These are phyloP conservation scores for Beauveria caledonica DNA, from an alignment of 2,329 filamentous ascomycete species.

Conservation along the genomic window DNA sequence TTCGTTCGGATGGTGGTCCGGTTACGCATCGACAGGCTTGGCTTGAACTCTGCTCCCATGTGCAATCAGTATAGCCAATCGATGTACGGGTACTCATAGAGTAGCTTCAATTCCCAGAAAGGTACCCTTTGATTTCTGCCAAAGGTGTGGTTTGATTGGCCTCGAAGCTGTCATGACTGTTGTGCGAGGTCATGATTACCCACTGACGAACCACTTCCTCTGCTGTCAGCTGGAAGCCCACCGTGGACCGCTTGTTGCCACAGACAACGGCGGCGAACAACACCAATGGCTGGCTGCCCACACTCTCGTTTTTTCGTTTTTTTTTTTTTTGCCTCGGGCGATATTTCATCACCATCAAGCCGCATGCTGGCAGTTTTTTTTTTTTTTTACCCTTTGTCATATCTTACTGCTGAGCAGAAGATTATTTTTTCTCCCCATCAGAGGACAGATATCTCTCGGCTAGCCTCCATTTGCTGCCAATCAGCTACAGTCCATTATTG, in stretches of 20 bases:
- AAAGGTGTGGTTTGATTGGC: too few relatives aligned
- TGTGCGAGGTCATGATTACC: too few relatives aligned
- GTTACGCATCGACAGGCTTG: too few relatives aligned
- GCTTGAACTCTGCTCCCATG: too few relatives aligned
- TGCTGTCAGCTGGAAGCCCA: background rate
- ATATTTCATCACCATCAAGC: background rate
- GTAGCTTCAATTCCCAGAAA: too few relatives aligned
- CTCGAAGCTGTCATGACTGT: too few relatives aligned
- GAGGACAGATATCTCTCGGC: background rate
- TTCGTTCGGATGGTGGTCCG: too few relatives aligned
- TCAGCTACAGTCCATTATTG: background rate
- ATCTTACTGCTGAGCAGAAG: constrained; percentile 1
- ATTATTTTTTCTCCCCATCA: background rate
- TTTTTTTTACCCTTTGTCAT: background rate
- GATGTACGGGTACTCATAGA: too few relatives aligned
- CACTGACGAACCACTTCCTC: too few relatives aligned
- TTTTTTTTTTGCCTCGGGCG: background rate
- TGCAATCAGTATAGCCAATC: too few relatives aligned
- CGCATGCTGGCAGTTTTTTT: background rate
- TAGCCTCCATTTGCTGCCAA: background rate
- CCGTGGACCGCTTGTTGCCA: constrained; percentile 26
- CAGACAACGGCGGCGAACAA: constrained; percentile 26
- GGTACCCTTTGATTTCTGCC: too few relatives aligned
- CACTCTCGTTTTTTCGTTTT: background rate
- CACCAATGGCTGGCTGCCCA: background rate